Conservation (phyloP, 2,329 filamentous ascomycete genomes). For the Phialophora chinensis region DNA sequence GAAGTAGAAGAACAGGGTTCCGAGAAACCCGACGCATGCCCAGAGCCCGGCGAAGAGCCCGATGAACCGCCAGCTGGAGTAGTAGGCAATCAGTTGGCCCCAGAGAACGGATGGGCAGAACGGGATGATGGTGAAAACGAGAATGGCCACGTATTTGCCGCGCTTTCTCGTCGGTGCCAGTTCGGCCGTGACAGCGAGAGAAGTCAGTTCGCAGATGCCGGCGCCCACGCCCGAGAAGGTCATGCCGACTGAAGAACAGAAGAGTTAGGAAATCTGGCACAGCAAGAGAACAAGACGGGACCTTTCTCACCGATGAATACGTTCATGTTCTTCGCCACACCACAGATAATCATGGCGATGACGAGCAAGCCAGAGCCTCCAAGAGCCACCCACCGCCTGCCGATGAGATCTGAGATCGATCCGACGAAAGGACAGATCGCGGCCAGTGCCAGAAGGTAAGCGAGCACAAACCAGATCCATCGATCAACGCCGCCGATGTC, state of each 20-base stretch:
- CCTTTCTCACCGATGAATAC: slow-evolving; percentile 61
- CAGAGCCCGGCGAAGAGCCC: slow-evolving; percentile 51
- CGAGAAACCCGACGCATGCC: slow-evolving; percentile 50
- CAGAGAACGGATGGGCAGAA: slow-evolving; percentile 68
- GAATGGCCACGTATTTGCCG: slow-evolving; percentile 65
- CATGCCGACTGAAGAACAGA: slow-evolving; percentile 54
- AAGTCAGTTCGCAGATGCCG: slow-evolving; percentile 71
- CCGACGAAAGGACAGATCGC: slow-evolving; percentile 70
- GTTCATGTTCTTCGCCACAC: slow-evolving; percentile 65
- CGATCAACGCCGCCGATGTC: slow-evolving; percentile 66
- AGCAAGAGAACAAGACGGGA: slow-evolving; percentile 7
- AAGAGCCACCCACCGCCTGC: slow-evolving; percentile 65
- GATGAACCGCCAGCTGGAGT: slow-evolving; percentile 54
- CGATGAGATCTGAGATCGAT: slow-evolving; percentile 67
- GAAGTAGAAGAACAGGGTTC: slow-evolving; percentile 53
- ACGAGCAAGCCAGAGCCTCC: slow-evolving; percentile 61
- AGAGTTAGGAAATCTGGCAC: slow-evolving; percentile 7
- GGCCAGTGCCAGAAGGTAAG: slow-evolving; percentile 61
- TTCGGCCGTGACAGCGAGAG: slow-evolving; percentile 70
- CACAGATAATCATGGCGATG: slow-evolving; percentile 65
- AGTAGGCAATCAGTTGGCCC: slow-evolving; percentile 61
- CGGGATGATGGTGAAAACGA: slow-evolving; percentile 67
- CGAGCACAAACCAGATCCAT: slow-evolving; percentile 66
- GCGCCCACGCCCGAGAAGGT: slow-evolving; percentile 68
- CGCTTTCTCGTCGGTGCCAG: slow-evolving; percentile 70